Evolutionary conservation across 192 early-diverging fungal genomes (phyloP).

Genomic region (Umbelopsis vinacea): DNA sequence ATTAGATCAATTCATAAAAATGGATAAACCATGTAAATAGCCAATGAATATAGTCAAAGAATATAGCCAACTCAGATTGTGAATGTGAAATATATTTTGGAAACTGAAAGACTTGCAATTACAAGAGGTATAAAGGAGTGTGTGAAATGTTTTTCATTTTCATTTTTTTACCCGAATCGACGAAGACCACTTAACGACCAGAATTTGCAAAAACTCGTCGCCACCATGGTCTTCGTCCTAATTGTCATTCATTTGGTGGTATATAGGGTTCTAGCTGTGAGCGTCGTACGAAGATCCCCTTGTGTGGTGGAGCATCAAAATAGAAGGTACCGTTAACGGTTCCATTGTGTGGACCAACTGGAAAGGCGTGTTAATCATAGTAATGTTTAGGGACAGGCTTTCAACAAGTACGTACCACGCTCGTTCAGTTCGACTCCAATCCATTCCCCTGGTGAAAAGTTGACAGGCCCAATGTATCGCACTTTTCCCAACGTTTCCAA

Average conservation of each 20-base stretch:
- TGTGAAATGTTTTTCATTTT: not conserved
- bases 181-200: conserved; percentile 16
- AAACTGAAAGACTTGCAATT: too few species aligned
- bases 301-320: conserved; percentile 17
- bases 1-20: not conserved
- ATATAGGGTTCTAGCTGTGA: conserved; percentile 8
- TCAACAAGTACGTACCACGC: conserved; percentile 26
- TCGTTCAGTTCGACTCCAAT: conserved; percentile 37
- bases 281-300: conserved; percentile 3
- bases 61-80: too few species aligned
- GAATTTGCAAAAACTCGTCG: conserved; percentile 12
- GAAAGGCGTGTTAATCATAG: not conserved
- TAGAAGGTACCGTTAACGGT: conserved; percentile 3
- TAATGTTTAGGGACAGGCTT: not conserved
- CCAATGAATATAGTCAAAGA: too few species aligned
- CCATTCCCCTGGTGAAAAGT: conserved; percentile 36
- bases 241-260: conserved; percentile 19
- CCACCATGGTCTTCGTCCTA: conserved; percentile 21
- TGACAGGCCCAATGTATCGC: conserved; percentile 37
- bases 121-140: not conserved
- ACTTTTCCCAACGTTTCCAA: conserved; percentile 36
- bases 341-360: conserved; percentile 11
- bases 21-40: not conserved
- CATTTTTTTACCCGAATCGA: not conserved
- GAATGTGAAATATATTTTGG: too few species aligned